Conservation (phyloP, 2,329 filamentous ascomycete genomes). For the Tolypocladium cylindrosporum region DNA sequence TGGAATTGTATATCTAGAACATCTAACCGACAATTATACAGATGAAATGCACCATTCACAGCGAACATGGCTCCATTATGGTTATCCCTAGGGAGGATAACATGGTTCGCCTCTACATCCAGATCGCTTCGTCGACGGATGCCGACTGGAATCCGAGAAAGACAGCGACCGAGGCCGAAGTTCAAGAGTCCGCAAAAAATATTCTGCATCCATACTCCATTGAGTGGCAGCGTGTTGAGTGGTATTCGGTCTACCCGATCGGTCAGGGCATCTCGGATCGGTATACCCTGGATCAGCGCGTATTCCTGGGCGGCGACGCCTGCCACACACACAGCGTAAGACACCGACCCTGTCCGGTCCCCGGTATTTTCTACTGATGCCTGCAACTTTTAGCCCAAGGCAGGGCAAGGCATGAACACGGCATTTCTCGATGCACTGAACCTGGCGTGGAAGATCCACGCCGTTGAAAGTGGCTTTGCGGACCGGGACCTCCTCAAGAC, state of each 20-base stretch:
- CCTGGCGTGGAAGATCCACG: slow-evolving; percentile 91
- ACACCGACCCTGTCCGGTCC: background rate
- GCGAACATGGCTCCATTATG: slow-evolving; percentile 65
- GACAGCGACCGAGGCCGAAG: slow-evolving; percentile 52
- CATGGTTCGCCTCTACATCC: slow-evolving; percentile 61
- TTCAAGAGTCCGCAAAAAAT: slow-evolving; percentile 54
- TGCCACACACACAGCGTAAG: slow-evolving; percentile 67
- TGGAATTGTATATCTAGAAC: background rate
- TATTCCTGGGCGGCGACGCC: slow-evolving; percentile 70
- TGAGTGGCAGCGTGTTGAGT: slow-evolving; percentile 57
- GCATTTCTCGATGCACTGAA: slow-evolving; percentile 77
- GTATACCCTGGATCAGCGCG: slow-evolving; percentile 57
- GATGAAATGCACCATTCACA: slow-evolving; percentile 71
- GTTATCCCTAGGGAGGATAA: slow-evolving; percentile 65
- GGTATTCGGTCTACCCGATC: slow-evolving; percentile 71
- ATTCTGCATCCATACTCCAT: slow-evolving; percentile 59
- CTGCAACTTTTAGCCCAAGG: slow-evolving; percentile 52
- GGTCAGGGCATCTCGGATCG: slow-evolving; percentile 62
- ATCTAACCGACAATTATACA: slow-evolving; percentile 34
- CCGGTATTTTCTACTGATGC: background rate
- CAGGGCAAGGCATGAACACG: slow-evolving; percentile 73
- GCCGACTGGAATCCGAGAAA: slow-evolving; percentile 51
- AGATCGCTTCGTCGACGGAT: slow-evolving; percentile 52
- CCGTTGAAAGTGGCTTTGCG: slow-evolving; percentile 76
- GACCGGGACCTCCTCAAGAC: slow-evolving; percentile 66